Evolutionary conservation across 73 alveolate species (phyloP).

Genomic region (Paramecium octaurelia): DNA sequence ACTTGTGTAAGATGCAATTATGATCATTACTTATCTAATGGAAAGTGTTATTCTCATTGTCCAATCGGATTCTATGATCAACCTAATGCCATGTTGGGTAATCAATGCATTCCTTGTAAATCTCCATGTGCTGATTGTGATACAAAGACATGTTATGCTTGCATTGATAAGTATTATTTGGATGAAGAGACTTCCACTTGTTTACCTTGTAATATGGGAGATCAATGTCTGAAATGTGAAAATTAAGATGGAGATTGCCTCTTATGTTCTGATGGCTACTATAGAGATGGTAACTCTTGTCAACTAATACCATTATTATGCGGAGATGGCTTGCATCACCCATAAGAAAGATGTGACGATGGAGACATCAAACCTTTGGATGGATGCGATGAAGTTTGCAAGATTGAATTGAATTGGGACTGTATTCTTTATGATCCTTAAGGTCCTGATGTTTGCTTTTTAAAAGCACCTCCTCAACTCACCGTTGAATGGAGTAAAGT

Average conservation of each 20-base stretch:
- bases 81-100: background rate
- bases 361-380: background rate
- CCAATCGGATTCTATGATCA: background rate
- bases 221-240: background rate
- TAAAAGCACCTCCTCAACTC: background rate
- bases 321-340: conserved; percentile 63
- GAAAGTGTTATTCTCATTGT: conserved; percentile 10
- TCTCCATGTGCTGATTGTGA: conserved; percentile 40
- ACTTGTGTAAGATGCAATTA: background rate
- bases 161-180: background rate
- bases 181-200: background rate
- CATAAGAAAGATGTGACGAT: conserved; percentile 59
- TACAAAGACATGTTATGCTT: background rate
- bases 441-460: conserved; percentile 46
- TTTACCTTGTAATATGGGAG: conserved; percentile 15
- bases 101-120: conserved; percentile 20
- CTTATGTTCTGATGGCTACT: background rate
- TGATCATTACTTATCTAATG: background rate
- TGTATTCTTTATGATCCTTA: conserved; percentile 13
- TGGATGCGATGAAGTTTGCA: conserved; percentile 35
- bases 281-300: conserved; percentile 14
- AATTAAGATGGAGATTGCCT: background rate
- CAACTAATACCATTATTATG: conserved; percentile 5
- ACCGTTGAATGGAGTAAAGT: background rate
- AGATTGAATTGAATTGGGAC: conserved; percentile 12